phyloP scores from a whole-genome alignment of 306 rosid genomes.

The Herpetospermum pedunculosum region DNA sequence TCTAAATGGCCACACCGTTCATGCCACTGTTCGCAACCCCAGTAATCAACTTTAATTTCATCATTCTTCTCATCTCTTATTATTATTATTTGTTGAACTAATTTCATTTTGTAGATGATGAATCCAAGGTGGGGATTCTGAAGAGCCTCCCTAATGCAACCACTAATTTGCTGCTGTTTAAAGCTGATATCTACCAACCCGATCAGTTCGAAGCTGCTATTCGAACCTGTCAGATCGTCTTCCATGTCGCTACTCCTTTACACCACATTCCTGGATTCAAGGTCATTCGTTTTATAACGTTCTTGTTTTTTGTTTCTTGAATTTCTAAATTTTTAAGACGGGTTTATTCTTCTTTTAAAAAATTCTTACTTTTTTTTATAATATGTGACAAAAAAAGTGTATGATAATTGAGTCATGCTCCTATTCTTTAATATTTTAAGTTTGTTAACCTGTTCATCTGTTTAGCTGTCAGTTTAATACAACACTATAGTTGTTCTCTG shows the following conservation, averaged over 20 bases:
- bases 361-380: too few relatives aligned
- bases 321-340: too few relatives aligned
- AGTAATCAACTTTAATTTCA: not conserved
- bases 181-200: constrained; percentile 24
- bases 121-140: constrained; percentile 17
- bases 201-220: constrained; percentile 14
- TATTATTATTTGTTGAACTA: not conserved
- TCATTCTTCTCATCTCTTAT: too few relatives aligned
- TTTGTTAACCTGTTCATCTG: too few relatives aligned
- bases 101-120: constrained; percentile 14
- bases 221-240: constrained; percentile 16
- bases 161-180: constrained; percentile 16
- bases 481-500: too few relatives aligned
- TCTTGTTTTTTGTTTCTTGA: too few relatives aligned
- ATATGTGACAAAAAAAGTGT: too few relatives aligned
- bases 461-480: too few relatives aligned
- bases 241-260: constrained; percentile 26
- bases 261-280: constrained; percentile 6
- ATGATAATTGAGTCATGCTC: too few relatives aligned
- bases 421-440: too few relatives aligned
- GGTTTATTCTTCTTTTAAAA: too few relatives aligned
- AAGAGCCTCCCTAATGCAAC: constrained; percentile 24
- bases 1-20: constrained; percentile 22
- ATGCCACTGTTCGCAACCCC: constrained; percentile 27
- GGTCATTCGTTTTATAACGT: too few relatives aligned